Conservation (phyloP, 108 stramenopile genomes). For the Thalassiosira profunda region DNA sequence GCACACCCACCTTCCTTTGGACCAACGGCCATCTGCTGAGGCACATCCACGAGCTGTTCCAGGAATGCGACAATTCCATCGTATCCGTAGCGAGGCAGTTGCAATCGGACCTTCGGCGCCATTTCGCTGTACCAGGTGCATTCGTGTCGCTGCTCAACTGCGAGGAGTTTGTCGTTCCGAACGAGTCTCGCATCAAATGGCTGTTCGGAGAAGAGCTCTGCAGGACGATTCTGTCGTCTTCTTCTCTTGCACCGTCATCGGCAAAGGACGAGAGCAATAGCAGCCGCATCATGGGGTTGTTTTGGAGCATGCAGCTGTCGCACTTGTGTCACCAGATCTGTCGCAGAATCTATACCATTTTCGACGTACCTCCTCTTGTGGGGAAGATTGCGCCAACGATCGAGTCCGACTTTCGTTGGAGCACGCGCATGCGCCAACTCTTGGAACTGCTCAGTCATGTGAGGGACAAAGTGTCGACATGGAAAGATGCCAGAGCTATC, state of each 20-base stretch:
- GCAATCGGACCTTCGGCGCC: conserved; percentile 23
- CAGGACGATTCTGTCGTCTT: conserved; percentile 14
- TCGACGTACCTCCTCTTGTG: too few relatives aligned
- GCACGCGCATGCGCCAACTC: conserved; percentile 14
- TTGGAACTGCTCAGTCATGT: conserved; percentile 9
- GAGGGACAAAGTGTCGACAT: not conserved
- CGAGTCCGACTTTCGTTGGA: too few relatives aligned
- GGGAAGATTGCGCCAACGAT: too few relatives aligned
- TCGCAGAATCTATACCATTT: conserved; percentile 19
- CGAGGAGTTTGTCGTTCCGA: conserved; percentile 25
- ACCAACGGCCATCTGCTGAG: conserved; percentile 15
- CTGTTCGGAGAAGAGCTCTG: conserved; percentile 19
- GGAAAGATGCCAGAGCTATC: too few relatives aligned
- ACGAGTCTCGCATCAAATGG: conserved; percentile 38
- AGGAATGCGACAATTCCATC: conserved; percentile 41
- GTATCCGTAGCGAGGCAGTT: conserved; percentile 28
- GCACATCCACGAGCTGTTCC: conserved; percentile 27
- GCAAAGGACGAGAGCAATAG: not conserved
- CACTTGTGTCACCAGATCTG: conserved; percentile 25
- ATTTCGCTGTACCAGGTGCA: conserved; percentile 39
- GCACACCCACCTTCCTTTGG: conserved; percentile 38
- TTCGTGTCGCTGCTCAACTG: conserved; percentile 31
- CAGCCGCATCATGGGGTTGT: conserved; percentile 9
- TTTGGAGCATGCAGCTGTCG: conserved; percentile 22
- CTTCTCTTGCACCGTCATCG: not conserved